Evolutionary conservation across 2,329 filamentous ascomycete genomes (phyloP).

Genomic region (Colletotrichum scovillei): DNA sequence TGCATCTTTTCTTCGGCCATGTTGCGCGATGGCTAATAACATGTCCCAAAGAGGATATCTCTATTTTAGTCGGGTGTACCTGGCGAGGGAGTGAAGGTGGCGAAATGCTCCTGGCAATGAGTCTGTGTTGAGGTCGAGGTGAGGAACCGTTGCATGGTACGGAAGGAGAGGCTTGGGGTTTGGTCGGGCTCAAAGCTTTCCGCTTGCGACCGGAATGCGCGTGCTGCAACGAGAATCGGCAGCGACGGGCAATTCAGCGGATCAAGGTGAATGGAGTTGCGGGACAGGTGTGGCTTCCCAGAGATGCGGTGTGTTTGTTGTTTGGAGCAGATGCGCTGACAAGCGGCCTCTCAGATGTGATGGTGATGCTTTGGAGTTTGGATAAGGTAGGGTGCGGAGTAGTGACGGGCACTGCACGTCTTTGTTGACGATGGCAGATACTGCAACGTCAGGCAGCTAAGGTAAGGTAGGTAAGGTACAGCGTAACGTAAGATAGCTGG

Average conservation of each 20-base stretch:
- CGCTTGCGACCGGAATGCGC: conserved; percentile 32
- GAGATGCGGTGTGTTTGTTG: not conserved
- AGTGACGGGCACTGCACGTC: not conserved
- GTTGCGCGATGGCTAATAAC: conserved; percentile 53
- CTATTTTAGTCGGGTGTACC: conserved; percentile 17
- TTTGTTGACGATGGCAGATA: conserved; percentile 19
- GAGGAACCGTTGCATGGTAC: conserved; percentile 29
- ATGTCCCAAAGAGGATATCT: conserved; percentile 12
- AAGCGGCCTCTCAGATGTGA: conserved; percentile 16
- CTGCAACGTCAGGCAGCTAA: not conserved
- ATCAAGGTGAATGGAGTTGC: not conserved
- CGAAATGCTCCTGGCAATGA: conserved; percentile 19
- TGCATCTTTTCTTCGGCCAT: conserved; percentile 86
- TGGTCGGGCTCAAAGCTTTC: conserved; percentile 32
- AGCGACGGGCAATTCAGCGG: not conserved
- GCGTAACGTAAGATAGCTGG: conserved; percentile 5
- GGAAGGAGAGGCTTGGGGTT: conserved; percentile 7
- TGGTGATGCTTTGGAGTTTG: not conserved
- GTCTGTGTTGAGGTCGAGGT: conserved; percentile 23
- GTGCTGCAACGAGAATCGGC: conserved; percentile 4
- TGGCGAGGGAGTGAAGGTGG: not conserved
- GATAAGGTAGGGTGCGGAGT: not conserved
- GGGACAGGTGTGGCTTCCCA: not conserved
- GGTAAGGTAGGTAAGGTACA: not conserved
- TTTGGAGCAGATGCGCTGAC: conserved; percentile 4